Percentiles rank a stretch among this genome's conserved stretches.
These are phyloP conservation scores for Leptodontidium sp. DNA, from an alignment of 2,329 filamentous ascomycete species.

Conservation along the genomic window DNA sequence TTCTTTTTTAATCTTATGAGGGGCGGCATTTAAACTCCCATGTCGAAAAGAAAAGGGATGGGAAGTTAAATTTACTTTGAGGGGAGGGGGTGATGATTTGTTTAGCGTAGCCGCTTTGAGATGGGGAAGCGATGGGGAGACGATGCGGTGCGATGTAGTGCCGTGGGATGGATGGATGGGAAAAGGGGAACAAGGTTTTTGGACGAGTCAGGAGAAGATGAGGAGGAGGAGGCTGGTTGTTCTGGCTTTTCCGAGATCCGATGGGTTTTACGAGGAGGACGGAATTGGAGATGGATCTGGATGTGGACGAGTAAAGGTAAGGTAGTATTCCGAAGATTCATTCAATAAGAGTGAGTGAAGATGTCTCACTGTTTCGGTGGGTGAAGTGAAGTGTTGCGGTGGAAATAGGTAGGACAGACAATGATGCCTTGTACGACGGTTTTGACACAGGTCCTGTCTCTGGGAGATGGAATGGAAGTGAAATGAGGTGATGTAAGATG, in stretches of 20 bases:
- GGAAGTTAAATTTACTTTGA: no score
- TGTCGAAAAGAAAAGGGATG: background rate
- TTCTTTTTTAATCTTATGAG: constrained; percentile 2
- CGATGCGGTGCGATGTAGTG: background rate
- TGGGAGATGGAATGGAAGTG: background rate
- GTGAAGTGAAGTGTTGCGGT: no score
- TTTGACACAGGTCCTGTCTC: background rate
- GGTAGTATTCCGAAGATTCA: no score
- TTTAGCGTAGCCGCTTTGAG: background rate
- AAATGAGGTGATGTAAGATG: no score
- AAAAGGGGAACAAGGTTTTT: background rate
- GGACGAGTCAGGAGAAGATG: background rate
- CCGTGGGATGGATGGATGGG: background rate
- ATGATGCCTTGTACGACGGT: constrained; percentile 1
- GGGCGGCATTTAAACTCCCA: constrained; percentile 14
- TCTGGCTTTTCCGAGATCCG: constrained; percentile 9
- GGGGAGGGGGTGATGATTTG: no score
- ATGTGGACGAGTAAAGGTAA: no score
- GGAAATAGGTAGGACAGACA: no score
- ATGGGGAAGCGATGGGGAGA: background rate
- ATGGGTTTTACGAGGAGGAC: background rate
- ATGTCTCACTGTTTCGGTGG: no score
- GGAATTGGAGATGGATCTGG: no score
- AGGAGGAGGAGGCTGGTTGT: no score
- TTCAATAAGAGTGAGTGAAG: no score